Percentiles rank a stretch among this genome's conserved stretches.
These are phyloP conservation scores for Polytrichum formosum DNA, from an alignment of 225 moss, liverwort and hornwort species.

Conservation along the genomic window DNA sequence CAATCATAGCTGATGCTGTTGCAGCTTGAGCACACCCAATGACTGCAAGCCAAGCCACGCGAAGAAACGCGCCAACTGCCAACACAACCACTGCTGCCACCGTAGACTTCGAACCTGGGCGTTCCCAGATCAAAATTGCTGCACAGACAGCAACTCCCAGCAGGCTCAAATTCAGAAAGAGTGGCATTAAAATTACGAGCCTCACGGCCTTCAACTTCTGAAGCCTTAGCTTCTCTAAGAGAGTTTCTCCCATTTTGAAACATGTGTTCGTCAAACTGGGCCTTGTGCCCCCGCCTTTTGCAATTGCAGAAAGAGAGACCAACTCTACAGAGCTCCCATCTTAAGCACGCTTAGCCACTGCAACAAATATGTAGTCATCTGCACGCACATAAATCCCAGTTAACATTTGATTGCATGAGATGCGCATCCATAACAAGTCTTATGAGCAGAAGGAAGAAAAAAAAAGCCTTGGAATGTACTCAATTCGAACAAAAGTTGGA, in stretches of 20 bases:
- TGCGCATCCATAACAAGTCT: too few species aligned
- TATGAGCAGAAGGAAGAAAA: too few species aligned
- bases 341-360: background rate
- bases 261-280: conserved; percentile 20
- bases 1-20: conserved; percentile 74
- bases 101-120: conserved; percentile 32
- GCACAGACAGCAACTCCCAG: conserved; percentile 18
- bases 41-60: conserved; percentile 69
- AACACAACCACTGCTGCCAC: conserved; percentile 28
- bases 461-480: too few species aligned
- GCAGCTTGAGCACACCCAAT: conserved; percentile 62
- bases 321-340: background rate
- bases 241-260: conserved; percentile 27
- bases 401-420: too few species aligned
- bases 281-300: background rate
- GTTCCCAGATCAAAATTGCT: conserved; percentile 17
- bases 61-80: conserved; percentile 29
- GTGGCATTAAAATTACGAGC: conserved; percentile 38
- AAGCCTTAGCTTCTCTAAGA: conserved; percentile 18
- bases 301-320: background rate
- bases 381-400: conserved; percentile 1
- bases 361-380: conserved; percentile 7
- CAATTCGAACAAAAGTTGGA: too few species aligned
- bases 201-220: conserved; percentile 59
- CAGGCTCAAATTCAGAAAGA: conserved; percentile 41